A percentile compares a stretch with the other conserved stretches of the same genome.
Evolutionary conservation across 1,139 yeast genomes (phyloP).

Genomic region (Blastobotrys arbuscula): DNA sequence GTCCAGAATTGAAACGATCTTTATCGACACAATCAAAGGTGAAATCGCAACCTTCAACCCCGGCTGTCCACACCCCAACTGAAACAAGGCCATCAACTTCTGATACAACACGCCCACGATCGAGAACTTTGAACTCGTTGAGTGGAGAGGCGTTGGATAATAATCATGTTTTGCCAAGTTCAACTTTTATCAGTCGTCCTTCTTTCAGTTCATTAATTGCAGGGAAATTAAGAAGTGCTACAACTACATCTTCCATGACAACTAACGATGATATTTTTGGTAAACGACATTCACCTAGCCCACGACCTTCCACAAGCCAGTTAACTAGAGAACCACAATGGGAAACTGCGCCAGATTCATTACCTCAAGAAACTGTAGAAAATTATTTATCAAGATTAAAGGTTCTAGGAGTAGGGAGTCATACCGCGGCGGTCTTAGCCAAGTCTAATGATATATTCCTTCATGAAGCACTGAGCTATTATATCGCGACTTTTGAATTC

Average conservation of each 20-base stretch:
- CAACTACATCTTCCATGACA: background rate
- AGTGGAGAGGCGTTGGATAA: constrained; percentile 8
- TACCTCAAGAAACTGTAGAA: constrained; percentile 34
- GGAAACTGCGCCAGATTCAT: constrained; percentile 21
- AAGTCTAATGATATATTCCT: constrained; percentile 36
- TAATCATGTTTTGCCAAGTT: background rate
- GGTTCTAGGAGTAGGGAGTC: constrained; percentile 34
- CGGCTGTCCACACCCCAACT: background rate
- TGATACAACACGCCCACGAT: constrained; percentile 12
- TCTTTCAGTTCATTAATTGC: constrained; percentile 20
- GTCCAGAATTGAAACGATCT: constrained; percentile 4
- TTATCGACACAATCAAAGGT: constrained; percentile 17
- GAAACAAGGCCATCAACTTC: constrained; percentile 6
- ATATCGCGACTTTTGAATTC: constrained; percentile 42
- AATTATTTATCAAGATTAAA: constrained; percentile 34
- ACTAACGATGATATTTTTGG: constrained; percentile 8
- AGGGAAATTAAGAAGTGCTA: constrained; percentile 17
- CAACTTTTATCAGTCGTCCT: constrained; percentile 16
- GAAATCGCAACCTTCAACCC: constrained; percentile 6
- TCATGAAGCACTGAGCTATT: constrained; percentile 37
- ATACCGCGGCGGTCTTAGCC: constrained; percentile 38
- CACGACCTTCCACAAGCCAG: constrained; percentile 14
- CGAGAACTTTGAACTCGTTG: constrained; percentile 13
- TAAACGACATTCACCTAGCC: constrained; percentile 17
- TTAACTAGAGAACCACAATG: constrained; percentile 2